phyloP scores from a whole-genome alignment of 352 stramenopile species.

The Phytophthora pluvialis region DNA sequence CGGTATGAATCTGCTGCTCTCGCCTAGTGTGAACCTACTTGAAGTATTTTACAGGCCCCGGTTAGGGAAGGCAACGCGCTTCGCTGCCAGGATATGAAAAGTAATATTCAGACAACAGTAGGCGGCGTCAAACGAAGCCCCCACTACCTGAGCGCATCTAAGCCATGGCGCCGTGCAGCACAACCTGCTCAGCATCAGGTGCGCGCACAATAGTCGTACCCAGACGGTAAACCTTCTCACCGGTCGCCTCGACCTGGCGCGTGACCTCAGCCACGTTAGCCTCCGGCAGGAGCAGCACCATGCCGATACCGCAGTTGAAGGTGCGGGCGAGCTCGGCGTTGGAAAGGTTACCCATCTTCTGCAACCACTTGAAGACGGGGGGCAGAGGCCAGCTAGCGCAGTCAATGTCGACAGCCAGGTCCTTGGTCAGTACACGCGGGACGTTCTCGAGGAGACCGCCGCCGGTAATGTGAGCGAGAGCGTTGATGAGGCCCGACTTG shows the following conservation, averaged over 20 bases:
- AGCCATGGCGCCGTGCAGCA: conserved; percentile 77
- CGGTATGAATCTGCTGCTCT: conserved; percentile 1
- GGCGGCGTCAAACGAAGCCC: conserved; percentile 14
- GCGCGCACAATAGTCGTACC: conserved; percentile 76
- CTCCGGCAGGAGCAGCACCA: conserved; percentile 96
- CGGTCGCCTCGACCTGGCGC: conserved; percentile 75
- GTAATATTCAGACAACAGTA: conserved; percentile 36
- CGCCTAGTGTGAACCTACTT: not conserved
- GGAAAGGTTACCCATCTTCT: conserved; percentile 91
- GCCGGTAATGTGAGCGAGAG: conserved; percentile 98
- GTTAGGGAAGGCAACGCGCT: conserved; percentile 4
- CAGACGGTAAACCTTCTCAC: conserved; percentile 92
- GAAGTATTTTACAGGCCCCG: conserved; percentile 9
- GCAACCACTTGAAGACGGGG: conserved; percentile 98
- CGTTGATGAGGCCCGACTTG: conserved; percentile 88
- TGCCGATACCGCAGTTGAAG: conserved; percentile 99
- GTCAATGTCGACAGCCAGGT: conserved; percentile 94
- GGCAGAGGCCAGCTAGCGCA: conserved; percentile 91
- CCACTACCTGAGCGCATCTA: conserved; percentile 40
- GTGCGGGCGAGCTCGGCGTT: conserved; percentile 96
- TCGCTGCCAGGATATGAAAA: conserved; percentile 22
- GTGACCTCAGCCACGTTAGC: conserved; percentile 91
- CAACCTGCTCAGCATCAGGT: conserved; percentile 80
- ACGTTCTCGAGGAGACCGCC: conserved; percentile 99
- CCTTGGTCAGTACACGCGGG: conserved; percentile 93